These are phyloP conservation scores for Aspergillus sp. DNA, from an alignment of 2,329 filamentous ascomycete genomes.

Conservation along the genomic window DNA sequence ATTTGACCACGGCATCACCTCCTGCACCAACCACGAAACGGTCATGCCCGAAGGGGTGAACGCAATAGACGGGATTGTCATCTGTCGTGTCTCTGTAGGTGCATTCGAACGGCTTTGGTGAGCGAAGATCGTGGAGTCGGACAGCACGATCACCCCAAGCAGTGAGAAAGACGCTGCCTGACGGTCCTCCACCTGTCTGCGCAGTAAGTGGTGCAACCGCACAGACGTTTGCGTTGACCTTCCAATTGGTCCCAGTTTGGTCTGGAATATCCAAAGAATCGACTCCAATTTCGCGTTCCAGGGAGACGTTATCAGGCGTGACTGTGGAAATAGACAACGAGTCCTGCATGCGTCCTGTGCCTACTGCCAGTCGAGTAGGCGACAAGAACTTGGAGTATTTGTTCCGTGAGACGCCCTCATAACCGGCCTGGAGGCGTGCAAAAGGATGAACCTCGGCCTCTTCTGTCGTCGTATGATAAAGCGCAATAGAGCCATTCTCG, in stretches of 20 bases:
- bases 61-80: conserved; percentile 50
- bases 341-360: conserved; percentile 35
- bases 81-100: conserved; percentile 50
- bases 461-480: conserved; percentile 37
- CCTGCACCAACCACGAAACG: conserved; percentile 50
- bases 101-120: conserved; percentile 39
- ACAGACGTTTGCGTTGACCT: conserved; percentile 26
- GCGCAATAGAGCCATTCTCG: conserved; percentile 39
- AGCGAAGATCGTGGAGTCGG: conserved; percentile 54
- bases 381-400: conserved; percentile 49
- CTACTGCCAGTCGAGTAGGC: conserved; percentile 43
- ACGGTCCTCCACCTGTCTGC: conserved; percentile 13
- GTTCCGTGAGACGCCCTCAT: conserved; percentile 23
- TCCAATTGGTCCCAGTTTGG: conserved; percentile 12
- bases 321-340: conserved; percentile 47
- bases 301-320: conserved; percentile 35
- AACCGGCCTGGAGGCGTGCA: conserved; percentile 17
- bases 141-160: conserved; percentile 52
- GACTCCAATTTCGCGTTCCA: conserved; percentile 30
- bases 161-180: conserved; percentile 49
- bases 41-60: conserved; percentile 50
- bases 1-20: conserved; percentile 51
- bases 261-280: conserved; percentile 25
- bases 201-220: conserved; percentile 30
- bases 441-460: conserved; percentile 30